Conservation (phyloP, 192 early-diverging fungal genomes). For the Anaeromyces robustus region DNA sequence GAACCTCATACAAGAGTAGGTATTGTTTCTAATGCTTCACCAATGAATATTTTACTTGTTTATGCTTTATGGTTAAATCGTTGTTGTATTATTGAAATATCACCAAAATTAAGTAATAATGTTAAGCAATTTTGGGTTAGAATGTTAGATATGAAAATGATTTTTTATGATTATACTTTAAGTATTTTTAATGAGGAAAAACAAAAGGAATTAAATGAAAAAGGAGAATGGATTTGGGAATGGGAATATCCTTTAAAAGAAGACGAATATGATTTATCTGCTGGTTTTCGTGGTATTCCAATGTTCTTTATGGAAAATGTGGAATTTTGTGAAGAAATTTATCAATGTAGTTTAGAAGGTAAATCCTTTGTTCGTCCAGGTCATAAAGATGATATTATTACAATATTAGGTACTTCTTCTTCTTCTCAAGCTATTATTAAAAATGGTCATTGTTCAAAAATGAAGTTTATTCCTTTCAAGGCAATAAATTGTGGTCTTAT, state of each 20-base stretch:
- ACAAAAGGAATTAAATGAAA: background rate
- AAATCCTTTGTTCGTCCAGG: background rate
- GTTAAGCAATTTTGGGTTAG: background rate
- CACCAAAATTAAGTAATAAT: background rate
- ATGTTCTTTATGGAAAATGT: background rate
- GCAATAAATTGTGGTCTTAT: background rate
- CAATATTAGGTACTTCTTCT: background rate
- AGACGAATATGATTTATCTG: background rate
- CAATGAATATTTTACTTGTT: background rate
- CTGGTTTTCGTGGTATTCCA: background rate
- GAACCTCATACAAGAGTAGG: background rate
- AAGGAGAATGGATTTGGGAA: background rate
- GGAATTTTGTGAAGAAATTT: background rate
- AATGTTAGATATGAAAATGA: background rate
- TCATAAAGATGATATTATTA: background rate
- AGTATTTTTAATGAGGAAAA: background rate
- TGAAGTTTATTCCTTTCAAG: background rate
- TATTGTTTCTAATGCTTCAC: background rate
- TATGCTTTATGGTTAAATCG: background rate
- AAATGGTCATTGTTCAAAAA: background rate
- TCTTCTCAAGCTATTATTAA: background rate
- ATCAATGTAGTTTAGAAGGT: background rate
- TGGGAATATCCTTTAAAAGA: background rate
- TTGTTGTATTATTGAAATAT: background rate
- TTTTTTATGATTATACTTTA: background rate